Conservation (phyloP, 306 rosid genomes). For the Cicer arietinum region DNA sequence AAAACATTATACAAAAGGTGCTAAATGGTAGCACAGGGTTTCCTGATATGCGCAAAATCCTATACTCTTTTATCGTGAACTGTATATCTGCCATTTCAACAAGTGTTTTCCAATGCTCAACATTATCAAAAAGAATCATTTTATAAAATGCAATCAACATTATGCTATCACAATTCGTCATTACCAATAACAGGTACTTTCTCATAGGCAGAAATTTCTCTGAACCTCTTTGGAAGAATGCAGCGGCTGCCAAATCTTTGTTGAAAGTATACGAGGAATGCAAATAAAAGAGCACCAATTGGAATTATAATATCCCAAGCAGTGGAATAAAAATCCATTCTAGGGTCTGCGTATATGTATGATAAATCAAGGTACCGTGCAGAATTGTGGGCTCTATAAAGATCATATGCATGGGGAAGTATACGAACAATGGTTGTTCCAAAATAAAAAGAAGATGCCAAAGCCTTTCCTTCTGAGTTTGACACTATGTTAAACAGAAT, state of each 20-base stretch:
- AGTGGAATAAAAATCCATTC: slow-evolving; percentile 77
- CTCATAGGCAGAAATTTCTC: slow-evolving; percentile 62
- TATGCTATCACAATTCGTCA: slow-evolving; percentile 60
- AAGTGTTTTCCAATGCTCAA: slow-evolving; percentile 29
- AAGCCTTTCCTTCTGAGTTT: slow-evolving; percentile 61
- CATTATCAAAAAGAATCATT: slow-evolving; percentile 23
- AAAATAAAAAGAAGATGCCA: slow-evolving; percentile 58
- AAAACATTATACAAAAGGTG: not conserved
- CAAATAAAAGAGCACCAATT: slow-evolving; percentile 60
- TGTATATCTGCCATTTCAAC: slow-evolving; percentile 38
- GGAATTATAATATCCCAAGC: slow-evolving; percentile 86
- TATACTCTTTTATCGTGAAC: slow-evolving; percentile 6
- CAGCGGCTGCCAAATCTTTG: slow-evolving; percentile 82
- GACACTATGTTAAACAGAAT: slow-evolving; percentile 60
- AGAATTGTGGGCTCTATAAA: slow-evolving; percentile 69
- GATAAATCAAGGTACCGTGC: slow-evolving; percentile 66
- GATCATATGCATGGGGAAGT: slow-evolving; percentile 91
- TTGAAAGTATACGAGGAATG: slow-evolving; percentile 68
- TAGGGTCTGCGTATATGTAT: slow-evolving; percentile 76
- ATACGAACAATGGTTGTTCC: slow-evolving; percentile 79
- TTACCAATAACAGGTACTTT: slow-evolving; percentile 78
- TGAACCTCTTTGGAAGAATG: slow-evolving; percentile 68
- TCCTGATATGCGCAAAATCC: slow-evolving; percentile 19
- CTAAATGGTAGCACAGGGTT: slow-evolving; percentile 16
- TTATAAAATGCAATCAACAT: slow-evolving; percentile 23